Conservation (phyloP, 1,284 basidiomycete species). For the Pyrrhoderma noxium region DNA sequence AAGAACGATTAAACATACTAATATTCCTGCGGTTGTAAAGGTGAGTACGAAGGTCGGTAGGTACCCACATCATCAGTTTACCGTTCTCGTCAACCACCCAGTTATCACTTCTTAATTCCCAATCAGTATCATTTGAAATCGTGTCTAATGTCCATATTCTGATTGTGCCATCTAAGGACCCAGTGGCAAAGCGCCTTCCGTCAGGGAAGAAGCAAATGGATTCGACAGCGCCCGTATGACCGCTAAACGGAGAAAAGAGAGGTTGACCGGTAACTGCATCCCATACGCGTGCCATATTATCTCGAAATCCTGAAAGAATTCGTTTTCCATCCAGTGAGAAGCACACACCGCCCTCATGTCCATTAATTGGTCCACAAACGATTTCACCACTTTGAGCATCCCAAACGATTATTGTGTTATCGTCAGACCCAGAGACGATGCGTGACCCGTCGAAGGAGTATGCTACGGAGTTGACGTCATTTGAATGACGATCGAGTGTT, state of each 20-base stretch:
- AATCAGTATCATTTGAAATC: no score
- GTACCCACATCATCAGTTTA: no score
- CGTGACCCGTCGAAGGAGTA: conserved; percentile 10
- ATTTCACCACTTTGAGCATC: conserved; percentile 6
- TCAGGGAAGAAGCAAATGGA: conserved; percentile 1
- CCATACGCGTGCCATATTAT: conserved; percentile 18
- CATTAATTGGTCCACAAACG: conserved; percentile 5
- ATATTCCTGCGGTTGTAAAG: no score
- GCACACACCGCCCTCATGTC: conserved; percentile 6
- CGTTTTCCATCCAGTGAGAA: conserved; percentile 15
- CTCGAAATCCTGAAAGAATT: conserved; percentile 10
- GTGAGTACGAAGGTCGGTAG: no score
- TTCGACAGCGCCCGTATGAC: not conserved
- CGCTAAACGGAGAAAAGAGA: not conserved
- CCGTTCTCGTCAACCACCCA: no score
- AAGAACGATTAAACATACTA: no score
- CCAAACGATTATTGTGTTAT: conserved; percentile 14
- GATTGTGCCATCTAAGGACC: not conserved
- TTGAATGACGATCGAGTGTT: not conserved
- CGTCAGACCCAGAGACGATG: conserved; percentile 12
- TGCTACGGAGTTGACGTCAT: not conserved
- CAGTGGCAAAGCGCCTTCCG: not conserved
- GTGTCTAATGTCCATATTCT: not conserved
- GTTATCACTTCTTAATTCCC: no score
- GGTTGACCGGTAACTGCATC: conserved; percentile 5